Percentiles rank a stretch among this genome's conserved stretches.
Evolutionary conservation across 1,284 basidiomycete genomes (phyloP).

Genomic region (Marasmius sp.): DNA sequence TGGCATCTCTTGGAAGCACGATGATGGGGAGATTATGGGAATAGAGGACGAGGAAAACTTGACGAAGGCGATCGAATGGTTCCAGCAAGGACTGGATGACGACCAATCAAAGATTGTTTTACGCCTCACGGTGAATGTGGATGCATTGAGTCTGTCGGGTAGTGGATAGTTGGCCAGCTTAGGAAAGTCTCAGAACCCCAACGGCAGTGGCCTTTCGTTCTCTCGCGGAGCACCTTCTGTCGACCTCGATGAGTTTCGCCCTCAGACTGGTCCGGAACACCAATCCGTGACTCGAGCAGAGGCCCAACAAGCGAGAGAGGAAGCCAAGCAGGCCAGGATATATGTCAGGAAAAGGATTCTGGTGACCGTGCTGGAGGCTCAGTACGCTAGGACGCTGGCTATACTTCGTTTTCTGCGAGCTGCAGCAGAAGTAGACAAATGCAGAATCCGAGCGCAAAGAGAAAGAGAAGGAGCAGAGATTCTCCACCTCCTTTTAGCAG

Average conservation of each 20-base stretch:
- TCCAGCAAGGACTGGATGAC: conserved; percentile 71
- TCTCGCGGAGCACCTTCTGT: conserved; percentile 41
- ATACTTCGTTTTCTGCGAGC: no score
- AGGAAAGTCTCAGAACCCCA: conserved; percentile 67
- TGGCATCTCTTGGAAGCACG: conserved; percentile 80
- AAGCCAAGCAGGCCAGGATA: no score
- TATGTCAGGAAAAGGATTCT: no score
- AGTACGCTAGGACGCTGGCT: no score
- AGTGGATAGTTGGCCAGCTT: conserved; percentile 76
- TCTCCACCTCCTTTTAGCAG: no score
- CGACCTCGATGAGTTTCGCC: conserved; percentile 67
- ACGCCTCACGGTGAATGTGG: conserved; percentile 73
- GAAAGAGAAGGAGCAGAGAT: no score
- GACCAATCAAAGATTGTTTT: conserved; percentile 69
- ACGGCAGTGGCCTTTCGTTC: conserved; percentile 59
- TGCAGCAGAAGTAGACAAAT: no score
- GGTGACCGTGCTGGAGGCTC: no score
- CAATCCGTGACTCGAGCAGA: no score
- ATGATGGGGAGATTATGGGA: conserved; percentile 75
- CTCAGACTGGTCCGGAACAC: no score
- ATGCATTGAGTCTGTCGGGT: conserved; percentile 88
- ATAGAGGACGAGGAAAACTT: conserved; percentile 75
- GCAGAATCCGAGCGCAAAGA: no score
- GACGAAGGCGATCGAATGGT: conserved; percentile 84
- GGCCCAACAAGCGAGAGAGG: no score